phyloP scores from a whole-genome alignment of 148 eudicot genomes.

The Rhododendron vialii region DNA sequence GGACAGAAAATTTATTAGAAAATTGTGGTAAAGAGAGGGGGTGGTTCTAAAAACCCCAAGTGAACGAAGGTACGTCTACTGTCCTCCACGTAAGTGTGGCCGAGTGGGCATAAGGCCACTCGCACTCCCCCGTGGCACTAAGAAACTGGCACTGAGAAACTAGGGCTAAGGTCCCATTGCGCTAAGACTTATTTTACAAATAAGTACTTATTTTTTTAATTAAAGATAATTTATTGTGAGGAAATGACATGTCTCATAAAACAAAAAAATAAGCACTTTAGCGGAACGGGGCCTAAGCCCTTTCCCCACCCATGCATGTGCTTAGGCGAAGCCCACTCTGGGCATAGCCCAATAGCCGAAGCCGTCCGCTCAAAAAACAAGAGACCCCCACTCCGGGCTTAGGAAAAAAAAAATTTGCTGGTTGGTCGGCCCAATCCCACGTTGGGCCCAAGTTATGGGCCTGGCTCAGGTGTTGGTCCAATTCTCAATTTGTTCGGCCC shows the following conservation, averaged over 20 bases:
- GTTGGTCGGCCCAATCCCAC: not conserved
- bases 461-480: not conserved
- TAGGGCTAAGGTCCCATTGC: too few species aligned
- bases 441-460: not conserved
- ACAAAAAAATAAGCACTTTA: too few species aligned
- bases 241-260: too few species aligned
- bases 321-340: not conserved
- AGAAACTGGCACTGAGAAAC: not conserved
- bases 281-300: not conserved
- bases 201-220: too few species aligned
- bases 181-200: too few species aligned
- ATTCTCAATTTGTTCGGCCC: not conserved
- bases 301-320: not conserved
- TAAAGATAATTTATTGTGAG: too few species aligned
- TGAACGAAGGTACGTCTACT: too few species aligned
- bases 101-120: not conserved
- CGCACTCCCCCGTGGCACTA: not conserved
- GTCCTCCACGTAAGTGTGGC: not conserved
- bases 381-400: not conserved
- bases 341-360: not conserved
- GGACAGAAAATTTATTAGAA: too few species aligned
- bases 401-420: too few species aligned
- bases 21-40: too few species aligned
- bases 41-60: too few species aligned
- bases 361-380: not conserved